These are phyloP conservation scores for Trichoderma reesei DNA, from an alignment of 495 filamentous ascomycete genomes.

Conservation along the genomic window DNA sequence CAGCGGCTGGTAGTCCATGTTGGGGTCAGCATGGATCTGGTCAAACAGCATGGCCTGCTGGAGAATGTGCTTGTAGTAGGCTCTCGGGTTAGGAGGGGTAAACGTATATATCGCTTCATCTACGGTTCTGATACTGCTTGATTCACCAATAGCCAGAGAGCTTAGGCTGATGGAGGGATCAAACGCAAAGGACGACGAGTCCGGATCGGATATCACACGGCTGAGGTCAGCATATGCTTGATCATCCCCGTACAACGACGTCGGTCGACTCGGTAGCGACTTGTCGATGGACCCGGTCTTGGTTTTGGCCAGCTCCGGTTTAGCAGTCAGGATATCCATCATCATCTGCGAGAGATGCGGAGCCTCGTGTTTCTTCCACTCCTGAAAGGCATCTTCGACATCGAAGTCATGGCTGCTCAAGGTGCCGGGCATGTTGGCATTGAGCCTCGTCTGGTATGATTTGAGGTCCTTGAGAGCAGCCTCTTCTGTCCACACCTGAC, in stretches of 20 bases:
- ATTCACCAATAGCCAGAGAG: conserved; percentile 54
- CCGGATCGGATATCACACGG: conserved; percentile 36
- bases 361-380: conserved; percentile 78
- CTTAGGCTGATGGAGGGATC: conserved; percentile 74
- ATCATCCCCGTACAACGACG: conserved; percentile 34
- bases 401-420: conserved; percentile 82
- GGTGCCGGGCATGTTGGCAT: conserved; percentile 63
- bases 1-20: conserved; percentile 50
- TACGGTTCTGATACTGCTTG: conserved; percentile 37
- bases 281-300: conserved; percentile 32
- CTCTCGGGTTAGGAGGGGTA: conserved; percentile 77
- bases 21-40: conserved; percentile 38
- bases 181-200: conserved; percentile 47
- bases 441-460: conserved; percentile 79
- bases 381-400: conserved; percentile 76
- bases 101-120: conserved; percentile 62
- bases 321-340: conserved; percentile 73
- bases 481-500: conserved; percentile 77
- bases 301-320: conserved; percentile 72
- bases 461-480: conserved; percentile 87
- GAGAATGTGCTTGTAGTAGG: conserved; percentile 69
- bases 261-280: conserved; percentile 33
- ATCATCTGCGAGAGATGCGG: conserved; percentile 86
- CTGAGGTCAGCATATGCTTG: conserved; percentile 49
- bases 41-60: conserved; percentile 59